These are phyloP conservation scores for Pleurotus pulmonarius DNA, from an alignment of 768 basidiomycete species.

Conservation along the genomic window DNA sequence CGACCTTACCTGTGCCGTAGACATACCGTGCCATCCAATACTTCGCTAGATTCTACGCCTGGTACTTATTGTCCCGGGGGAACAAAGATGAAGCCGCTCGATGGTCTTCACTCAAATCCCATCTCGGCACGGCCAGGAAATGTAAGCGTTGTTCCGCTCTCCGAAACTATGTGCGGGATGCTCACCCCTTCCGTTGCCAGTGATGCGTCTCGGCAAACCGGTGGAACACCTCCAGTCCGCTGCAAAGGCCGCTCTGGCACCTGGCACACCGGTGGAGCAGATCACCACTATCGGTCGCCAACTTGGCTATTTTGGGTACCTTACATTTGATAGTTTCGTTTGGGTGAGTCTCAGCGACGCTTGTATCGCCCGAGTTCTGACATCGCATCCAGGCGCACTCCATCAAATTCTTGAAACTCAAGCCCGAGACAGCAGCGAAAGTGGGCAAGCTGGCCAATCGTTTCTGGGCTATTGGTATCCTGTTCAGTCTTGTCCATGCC, in stretches of 20 bases:
- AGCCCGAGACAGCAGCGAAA: conserved; percentile 56
- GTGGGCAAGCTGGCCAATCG: conserved; percentile 68
- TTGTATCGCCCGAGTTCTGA: no score
- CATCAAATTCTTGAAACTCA: conserved; percentile 60
- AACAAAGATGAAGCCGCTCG: conserved; percentile 66
- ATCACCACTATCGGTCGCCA: conserved; percentile 80
- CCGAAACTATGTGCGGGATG: background rate
- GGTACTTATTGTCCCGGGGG: conserved; percentile 70
- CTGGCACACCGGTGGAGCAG: conserved; percentile 62
- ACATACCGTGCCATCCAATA: conserved; percentile 90
- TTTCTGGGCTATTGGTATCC: conserved; percentile 87
- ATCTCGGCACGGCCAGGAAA: conserved; percentile 83
- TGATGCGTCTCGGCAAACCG: conserved; percentile 91
- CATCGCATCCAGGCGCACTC: conserved; percentile 42
- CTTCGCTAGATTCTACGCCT: conserved; percentile 84
- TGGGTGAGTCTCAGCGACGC: conserved; percentile 58
- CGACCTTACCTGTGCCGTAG: conserved; percentile 31
- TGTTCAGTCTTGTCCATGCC: conserved; percentile 71
- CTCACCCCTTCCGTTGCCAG: conserved; percentile 35
- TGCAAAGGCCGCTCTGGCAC: conserved; percentile 58
- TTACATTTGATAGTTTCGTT: conserved; percentile 75
- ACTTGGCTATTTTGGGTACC: conserved; percentile 84
- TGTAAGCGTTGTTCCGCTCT: conserved; percentile 43
- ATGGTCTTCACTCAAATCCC: conserved; percentile 82
- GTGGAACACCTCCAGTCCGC: conserved; percentile 92